A percentile compares a stretch with the other conserved stretches of the same genome.
These are phyloP conservation scores for Plenodomus tracheiphilus DNA, from an alignment of 2,329 filamentous ascomycete genomes.

Conservation along the genomic window DNA sequence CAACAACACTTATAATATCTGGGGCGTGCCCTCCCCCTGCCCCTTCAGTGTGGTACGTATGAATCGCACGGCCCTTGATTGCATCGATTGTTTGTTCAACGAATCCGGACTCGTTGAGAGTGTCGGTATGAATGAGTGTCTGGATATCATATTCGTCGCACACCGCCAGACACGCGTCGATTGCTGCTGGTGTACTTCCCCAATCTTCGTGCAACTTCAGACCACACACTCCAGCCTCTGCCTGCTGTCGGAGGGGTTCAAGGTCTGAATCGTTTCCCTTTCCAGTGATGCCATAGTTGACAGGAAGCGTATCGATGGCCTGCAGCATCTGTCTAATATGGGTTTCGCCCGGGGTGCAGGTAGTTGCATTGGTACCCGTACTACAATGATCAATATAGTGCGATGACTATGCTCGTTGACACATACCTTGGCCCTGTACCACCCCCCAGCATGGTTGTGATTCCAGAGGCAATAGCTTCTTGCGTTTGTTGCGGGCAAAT, in stretches of 20 bases:
- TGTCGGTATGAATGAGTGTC: slow-evolving; percentile 93
- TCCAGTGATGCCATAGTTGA: slow-evolving; percentile 89
- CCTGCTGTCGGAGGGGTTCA: slow-evolving; percentile 74
- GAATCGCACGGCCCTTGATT: slow-evolving; percentile 84
- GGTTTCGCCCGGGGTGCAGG: slow-evolving; percentile 83
- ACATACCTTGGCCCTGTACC: slow-evolving; percentile 83
- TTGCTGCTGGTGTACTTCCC: slow-evolving; percentile 88
- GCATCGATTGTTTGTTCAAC: slow-evolving; percentile 88
- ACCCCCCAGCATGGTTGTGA: slow-evolving; percentile 89
- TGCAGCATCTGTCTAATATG: slow-evolving; percentile 90
- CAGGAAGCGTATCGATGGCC: slow-evolving; percentile 75
- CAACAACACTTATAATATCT: slow-evolving; percentile 93
- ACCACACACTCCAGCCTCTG: slow-evolving; percentile 81
- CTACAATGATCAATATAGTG: slow-evolving; percentile 49
- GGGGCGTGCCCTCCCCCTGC: slow-evolving; percentile 93
- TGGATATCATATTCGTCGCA: slow-evolving; percentile 93
- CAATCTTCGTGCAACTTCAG: slow-evolving; percentile 97
- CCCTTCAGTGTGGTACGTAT: slow-evolving; percentile 96
- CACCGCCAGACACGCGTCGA: slow-evolving; percentile 77
- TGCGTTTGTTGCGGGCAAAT: slow-evolving; percentile 92
- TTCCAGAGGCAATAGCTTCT: slow-evolving; percentile 80
- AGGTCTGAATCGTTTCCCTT: slow-evolving; percentile 87
- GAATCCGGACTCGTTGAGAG: slow-evolving; percentile 95
- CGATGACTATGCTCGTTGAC: background rate
- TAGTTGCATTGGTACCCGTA: slow-evolving; percentile 88